Evolutionary conservation across 495 filamentous ascomycete species (phyloP).

Genomic region (Antarctomyces pellizariae): DNA sequence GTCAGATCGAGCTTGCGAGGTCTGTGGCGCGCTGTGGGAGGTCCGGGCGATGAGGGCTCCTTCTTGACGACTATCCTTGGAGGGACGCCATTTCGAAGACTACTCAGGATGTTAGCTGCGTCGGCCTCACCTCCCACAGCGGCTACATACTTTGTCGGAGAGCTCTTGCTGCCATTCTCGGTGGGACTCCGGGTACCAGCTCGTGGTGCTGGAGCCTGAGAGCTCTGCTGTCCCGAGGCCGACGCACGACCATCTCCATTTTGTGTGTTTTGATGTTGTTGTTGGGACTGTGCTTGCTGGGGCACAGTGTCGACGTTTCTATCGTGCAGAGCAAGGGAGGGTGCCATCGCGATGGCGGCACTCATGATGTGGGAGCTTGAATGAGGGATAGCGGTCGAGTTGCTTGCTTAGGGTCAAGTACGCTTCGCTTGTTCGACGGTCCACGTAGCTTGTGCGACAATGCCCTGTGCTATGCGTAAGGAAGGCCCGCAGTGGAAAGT

Average conservation of each 20-base stretch:
- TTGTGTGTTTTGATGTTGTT: conserved; percentile 4
- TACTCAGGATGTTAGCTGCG: conserved; percentile 13
- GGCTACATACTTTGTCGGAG: too few species aligned
- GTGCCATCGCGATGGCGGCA: conserved; percentile 34
- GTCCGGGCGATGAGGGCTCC: conserved; percentile 71
- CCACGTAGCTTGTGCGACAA: too few species aligned
- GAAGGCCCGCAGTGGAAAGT: too few species aligned
- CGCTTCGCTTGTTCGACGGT: too few species aligned
- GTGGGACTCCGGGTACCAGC: too few species aligned
- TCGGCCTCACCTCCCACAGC: too few species aligned
- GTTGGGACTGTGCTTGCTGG: conserved; percentile 20
- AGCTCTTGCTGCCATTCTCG: too few species aligned
- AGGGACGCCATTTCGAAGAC: conserved; percentile 26
- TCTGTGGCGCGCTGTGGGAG: conserved; percentile 53
- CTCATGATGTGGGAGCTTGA: conserved; percentile 25
- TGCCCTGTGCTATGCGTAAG: too few species aligned
- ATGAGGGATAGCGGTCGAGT: too few species aligned
- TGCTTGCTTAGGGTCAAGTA: too few species aligned
- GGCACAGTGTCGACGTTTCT: conserved; percentile 19
- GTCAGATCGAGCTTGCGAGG: conserved; percentile 79
- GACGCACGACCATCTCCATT: background rate
- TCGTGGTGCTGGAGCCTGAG: too few species aligned
- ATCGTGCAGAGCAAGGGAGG: conserved; percentile 33
- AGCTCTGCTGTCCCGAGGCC: too few species aligned
- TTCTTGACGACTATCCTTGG: conserved; percentile 91